phyloP scores from a whole-genome alignment of 225 moss, liverwort and hornwort genomes.

The Pseudoscleropodium purum region DNA sequence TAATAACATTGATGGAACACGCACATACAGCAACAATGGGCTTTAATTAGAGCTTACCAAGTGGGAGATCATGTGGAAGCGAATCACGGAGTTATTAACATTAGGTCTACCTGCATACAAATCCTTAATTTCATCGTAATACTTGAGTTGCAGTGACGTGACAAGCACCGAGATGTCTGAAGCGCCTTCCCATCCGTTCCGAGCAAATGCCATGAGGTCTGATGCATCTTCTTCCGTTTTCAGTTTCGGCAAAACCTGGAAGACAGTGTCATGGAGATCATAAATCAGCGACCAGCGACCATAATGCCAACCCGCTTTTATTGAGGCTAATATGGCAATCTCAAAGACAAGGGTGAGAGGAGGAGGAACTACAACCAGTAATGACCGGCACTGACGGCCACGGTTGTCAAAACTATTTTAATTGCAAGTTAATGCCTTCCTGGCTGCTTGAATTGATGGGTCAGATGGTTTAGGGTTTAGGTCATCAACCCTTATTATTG shows the following conservation, averaged over 20 bases:
- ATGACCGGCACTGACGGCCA: background rate
- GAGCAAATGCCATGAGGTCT: slow-evolving; percentile 6
- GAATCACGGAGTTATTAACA: slow-evolving; percentile 30
- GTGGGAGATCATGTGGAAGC: slow-evolving; percentile 62
- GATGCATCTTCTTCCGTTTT: slow-evolving; percentile 8
- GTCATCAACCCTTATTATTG: background rate
- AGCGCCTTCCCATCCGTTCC: slow-evolving; percentile 14
- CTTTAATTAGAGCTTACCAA: slow-evolving; percentile 3
- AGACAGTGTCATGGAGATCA: background rate
- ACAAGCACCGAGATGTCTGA: slow-evolving; percentile 33
- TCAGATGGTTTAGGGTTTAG: no score
- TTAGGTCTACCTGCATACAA: slow-evolving; percentile 33
- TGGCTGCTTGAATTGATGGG: background rate
- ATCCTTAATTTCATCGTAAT: slow-evolving; percentile 54
- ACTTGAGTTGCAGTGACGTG: slow-evolving; percentile 45
- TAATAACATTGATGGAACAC: background rate
- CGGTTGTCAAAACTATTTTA: background rate
- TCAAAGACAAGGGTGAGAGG: background rate
- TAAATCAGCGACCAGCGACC: background rate
- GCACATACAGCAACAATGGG: background rate
- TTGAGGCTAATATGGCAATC: background rate
- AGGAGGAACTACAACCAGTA: background rate
- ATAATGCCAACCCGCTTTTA: background rate
- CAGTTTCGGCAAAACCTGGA: slow-evolving; percentile 34
- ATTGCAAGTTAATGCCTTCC: background rate